Base-by-base conservation (phyloP, 495 filamentous ascomycete genomes). In the Venustampulla echinocandica region DNA sequence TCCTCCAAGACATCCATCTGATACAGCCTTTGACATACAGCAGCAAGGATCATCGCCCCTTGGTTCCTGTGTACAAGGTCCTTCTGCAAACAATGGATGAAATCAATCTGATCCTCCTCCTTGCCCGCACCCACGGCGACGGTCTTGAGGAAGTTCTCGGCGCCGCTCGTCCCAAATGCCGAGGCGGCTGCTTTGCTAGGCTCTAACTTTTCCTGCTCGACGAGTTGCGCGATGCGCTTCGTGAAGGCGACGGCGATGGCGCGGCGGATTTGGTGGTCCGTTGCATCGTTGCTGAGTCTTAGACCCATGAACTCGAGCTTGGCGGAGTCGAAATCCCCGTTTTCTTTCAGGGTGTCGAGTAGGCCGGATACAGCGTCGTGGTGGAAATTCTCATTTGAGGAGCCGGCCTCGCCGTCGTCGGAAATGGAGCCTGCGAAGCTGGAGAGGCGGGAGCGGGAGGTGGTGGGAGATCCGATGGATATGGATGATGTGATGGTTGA, bases 301-400 rank as follows among this genome's bases (percentile, higher is more conserved):
- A 95, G 74, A 54, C 85, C 82, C 66, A 84, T 92, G 33, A 99
- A 81, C 61, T 99, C 92, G 10, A 97, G 71, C 54, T 85, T 82
- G 7, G 92, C 87, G 10, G 84, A 83, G 58, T 92, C 86, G n/a
- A 87, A 79, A 32, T 86, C 77, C 41, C 83, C 80, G 11, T 71
- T 71, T 36, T 82, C 76, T 44, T 78, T 78, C 28, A 99, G 70
- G 33, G 87, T 81, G 56, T 94, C 87, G 36, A 90, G 75, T 21
- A 97, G 74, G 50, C 86, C 92, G 55, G 76, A 70, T 1, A 87
- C 80, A 10, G 93, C 92, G 46, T 97, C 92, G 34, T 82, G 71
- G 56, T 95, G 86, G 75, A 96, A 97, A 56, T 79, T 71, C 37
- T 69, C 66, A 36, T 77, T 78, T 39, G 77, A 64, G 3, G 80